phyloP scores from a whole-genome alignment of 768 basidiomycete genomes.

The Calocera viscosa region DNA sequence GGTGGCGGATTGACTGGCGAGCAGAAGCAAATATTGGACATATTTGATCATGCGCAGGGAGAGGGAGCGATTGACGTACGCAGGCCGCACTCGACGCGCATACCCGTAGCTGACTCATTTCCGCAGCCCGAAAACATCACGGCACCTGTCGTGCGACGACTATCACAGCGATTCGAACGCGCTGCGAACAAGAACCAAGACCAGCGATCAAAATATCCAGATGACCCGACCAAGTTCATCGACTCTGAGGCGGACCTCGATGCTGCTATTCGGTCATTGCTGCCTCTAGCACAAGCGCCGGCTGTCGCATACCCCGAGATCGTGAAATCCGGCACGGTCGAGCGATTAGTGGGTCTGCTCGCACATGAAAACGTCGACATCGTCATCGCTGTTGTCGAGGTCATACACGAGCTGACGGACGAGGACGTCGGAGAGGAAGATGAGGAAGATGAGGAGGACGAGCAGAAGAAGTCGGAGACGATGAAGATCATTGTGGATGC shows the following conservation, averaged over 20 bases:
- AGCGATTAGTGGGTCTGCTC: slow-evolving; percentile 67
- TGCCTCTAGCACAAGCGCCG: slow-evolving; percentile 81
- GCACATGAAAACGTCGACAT: slow-evolving; percentile 96
- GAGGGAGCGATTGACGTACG: slow-evolving; percentile 42
- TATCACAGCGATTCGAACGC: slow-evolving; percentile 71
- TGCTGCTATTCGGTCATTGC: slow-evolving; percentile 65
- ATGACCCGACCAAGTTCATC: slow-evolving; percentile 95
- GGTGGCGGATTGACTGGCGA: slow-evolving; percentile 85
- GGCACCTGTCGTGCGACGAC: slow-evolving; percentile 54
- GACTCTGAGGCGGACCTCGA: slow-evolving; percentile 97
- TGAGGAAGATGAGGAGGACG: slow-evolving; percentile 47
- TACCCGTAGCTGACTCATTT: slow-evolving; percentile 5
- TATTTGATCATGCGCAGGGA: slow-evolving; percentile 64
- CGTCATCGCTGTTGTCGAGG: slow-evolving; percentile 86
- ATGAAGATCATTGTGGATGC: slow-evolving; percentile 62
- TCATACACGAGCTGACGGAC: slow-evolving; percentile 88
- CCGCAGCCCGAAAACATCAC: slow-evolving; percentile 55
- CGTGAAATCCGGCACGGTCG: slow-evolving; percentile 57
- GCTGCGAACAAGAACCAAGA: slow-evolving; percentile 91
- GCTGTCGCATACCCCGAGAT: slow-evolving; percentile 80
- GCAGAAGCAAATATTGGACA: slow-evolving; percentile 90
- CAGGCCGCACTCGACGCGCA: slow-evolving; percentile 9
- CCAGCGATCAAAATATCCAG: slow-evolving; percentile 86
- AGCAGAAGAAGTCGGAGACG: slow-evolving; percentile 49
- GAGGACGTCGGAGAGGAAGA: slow-evolving; percentile 81